Base-by-base conservation (phyloP, 2,329 filamentous ascomycete species). In the Nemania sp. region DNA sequence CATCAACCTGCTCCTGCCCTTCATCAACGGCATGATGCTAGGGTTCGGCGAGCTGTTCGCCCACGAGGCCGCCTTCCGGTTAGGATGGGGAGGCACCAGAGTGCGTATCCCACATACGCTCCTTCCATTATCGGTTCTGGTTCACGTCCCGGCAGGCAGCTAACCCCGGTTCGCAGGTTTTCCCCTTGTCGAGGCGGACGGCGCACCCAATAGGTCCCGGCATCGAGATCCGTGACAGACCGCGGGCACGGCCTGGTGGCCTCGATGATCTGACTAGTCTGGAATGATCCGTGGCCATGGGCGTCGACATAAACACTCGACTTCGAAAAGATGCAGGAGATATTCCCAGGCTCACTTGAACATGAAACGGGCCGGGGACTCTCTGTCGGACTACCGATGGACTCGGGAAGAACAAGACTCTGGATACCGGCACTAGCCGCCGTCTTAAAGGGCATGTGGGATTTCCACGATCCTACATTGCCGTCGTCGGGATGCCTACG, bases 1-100 rank as follows among this genome's bases (percentile, higher is more conserved):
- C 5, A 99, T 99, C 78, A 99, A 99, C 75, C 81, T 99, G n/a
- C 71, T 99, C 1, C 79, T 99, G 18, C 95, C 95, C 0, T 99
- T 99, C 72, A 87, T 99, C 72, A 99, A 99, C 78, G 95, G 95
- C 48, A 85, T 99, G 81, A 99, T 99, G 95, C 79, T 99, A 71
- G 95, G 95, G 2, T 97, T 99, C 72, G 95, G 95, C 68, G 95
- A 99, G 79, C 79, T 99, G 53, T 94, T 99, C 76, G 95, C 95
- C 56, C 95, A 99, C 73, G 95, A 99, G 79, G 89, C 91, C 52
- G 95, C 95, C 1, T 99, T 94, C 73, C 83, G 94, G 71, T 80
- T 98, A 69, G 95, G 95, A 62, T 99, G 95, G 95, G 88, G 90
- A 65, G 89, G 89, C 56, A 98, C 95, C 62, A 96, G 95, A 87